phyloP scores from a whole-genome alignment of 1,139 yeast genomes.

The Arxiozyma telluris region DNA sequence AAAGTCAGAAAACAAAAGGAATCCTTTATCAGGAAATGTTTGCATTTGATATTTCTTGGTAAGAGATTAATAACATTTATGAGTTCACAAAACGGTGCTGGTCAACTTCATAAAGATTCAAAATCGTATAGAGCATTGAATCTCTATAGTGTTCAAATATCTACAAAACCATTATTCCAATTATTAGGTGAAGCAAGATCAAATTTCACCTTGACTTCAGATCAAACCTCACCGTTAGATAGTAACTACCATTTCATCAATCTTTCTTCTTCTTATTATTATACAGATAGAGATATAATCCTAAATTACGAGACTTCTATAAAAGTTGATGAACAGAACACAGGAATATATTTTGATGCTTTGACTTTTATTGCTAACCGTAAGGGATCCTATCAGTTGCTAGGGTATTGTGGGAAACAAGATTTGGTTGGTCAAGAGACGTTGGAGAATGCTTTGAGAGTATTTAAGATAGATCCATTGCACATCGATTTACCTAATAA shows the following conservation, averaged over 20 bases:
- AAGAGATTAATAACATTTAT: constrained; percentile 24
- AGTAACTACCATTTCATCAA: constrained; percentile 35
- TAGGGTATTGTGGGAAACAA: constrained; percentile 46
- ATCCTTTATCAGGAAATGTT: constrained; percentile 40
- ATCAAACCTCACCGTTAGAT: constrained; percentile 25
- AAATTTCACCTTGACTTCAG: constrained; percentile 9
- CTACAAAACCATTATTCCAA: constrained; percentile 32
- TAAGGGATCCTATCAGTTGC: constrained; percentile 39
- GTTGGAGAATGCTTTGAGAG: constrained; percentile 44
- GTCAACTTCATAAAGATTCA: constrained; percentile 10
- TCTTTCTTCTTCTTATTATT: constrained; percentile 52
- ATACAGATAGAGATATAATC: constrained; percentile 53
- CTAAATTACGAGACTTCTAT: constrained; percentile 52
- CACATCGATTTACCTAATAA: constrained; percentile 15
- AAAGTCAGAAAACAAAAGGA: constrained; percentile 34
- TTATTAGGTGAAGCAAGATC: constrained; percentile 37
- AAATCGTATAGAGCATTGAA: constrained; percentile 34
- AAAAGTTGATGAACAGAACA: constrained; percentile 44
- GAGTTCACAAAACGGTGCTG: constrained; percentile 8
- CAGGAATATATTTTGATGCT: constrained; percentile 64
- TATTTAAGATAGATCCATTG: constrained; percentile 41
- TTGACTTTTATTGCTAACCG: constrained; percentile 40
- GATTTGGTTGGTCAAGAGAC: constrained; percentile 62
- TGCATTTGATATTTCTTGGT: constrained; percentile 43
- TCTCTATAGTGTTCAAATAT: constrained; percentile 27